A percentile compares a stretch with the other conserved stretches of the same genome.
Conservation (phyloP, 1,284 basidiomycete genomes). For the Coniferiporia weirii region DNA sequence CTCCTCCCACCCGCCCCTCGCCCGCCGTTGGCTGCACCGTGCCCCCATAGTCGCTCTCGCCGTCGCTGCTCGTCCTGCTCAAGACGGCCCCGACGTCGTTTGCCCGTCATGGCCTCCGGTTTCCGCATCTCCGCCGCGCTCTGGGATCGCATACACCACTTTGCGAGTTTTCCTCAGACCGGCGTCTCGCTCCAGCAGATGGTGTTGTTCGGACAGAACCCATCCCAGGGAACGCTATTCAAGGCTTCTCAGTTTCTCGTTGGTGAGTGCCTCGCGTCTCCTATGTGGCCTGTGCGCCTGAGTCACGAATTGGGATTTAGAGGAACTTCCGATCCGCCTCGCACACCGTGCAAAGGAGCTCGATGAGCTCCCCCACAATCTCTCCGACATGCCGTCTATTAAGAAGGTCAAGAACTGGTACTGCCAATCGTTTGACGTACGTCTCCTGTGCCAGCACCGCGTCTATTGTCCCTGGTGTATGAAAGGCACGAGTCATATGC, state of each 20-base stretch:
- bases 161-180: constrained; percentile 90
- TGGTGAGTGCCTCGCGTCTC: constrained; percentile 37
- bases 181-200: constrained; percentile 92
- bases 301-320: constrained; percentile 31
- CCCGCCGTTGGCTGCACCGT: too few species aligned
- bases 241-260: constrained; percentile 82
- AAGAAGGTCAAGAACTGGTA: constrained; percentile 98
- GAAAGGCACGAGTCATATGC: neutral
- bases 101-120: constrained; percentile 17
- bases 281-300: neutral
- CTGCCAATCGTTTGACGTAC: constrained; percentile 94
- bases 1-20: neutral
- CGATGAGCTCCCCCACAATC: constrained; percentile 88
- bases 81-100: neutral
- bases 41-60: too few species aligned
- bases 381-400: constrained; percentile 91
- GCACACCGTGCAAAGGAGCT: constrained; percentile 97
- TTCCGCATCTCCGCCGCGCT: constrained; percentile 77
- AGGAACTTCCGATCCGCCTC: constrained; percentile 91
- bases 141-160: constrained; percentile 93
- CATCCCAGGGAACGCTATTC: constrained; percentile 81
- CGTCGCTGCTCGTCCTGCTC: too few species aligned
- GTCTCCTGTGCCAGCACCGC: constrained; percentile 24
- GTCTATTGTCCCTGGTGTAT: neutral
- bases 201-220: constrained; percentile 85